Conservation (phyloP, 352 stramenopile species). For the Saprolegnia parasitica region DNA sequence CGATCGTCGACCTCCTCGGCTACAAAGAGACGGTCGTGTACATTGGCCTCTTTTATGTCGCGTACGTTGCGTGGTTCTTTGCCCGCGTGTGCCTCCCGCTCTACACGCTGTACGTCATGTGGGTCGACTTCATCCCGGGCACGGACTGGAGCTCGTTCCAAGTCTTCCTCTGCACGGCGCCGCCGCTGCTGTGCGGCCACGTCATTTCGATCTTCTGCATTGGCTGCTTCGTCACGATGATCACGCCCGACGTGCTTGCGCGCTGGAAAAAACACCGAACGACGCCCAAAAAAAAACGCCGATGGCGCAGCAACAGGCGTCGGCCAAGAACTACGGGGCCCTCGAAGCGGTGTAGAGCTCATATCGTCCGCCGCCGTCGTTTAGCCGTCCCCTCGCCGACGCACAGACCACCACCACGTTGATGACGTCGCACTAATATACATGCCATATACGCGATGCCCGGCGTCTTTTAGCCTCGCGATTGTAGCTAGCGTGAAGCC, state of each 20-base stretch:
- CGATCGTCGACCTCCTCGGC: slow-evolving; percentile 73
- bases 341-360: slow-evolving; percentile 9
- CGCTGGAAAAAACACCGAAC: not conserved
- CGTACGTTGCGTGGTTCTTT: slow-evolving; percentile 74
- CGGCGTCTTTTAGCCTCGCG: too few species aligned
- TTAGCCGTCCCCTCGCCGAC: too few species aligned
- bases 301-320: not conserved
- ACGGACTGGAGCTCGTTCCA: slow-evolving; percentile 27
- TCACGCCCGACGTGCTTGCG: slow-evolving; percentile 73
- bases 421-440: too few species aligned
- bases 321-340: slow-evolving; percentile 1
- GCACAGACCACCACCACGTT: too few species aligned
- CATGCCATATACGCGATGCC: too few species aligned
- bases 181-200: slow-evolving; percentile 65
- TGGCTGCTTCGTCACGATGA: slow-evolving; percentile 76
- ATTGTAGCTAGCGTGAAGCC: too few species aligned
- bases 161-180: slow-evolving; percentile 56
- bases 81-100: slow-evolving; percentile 67
- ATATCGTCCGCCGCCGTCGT: not conserved
- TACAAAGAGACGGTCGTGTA: slow-evolving; percentile 58
- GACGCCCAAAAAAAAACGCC: not conserved
- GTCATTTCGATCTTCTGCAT: slow-evolving; percentile 78
- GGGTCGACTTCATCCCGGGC: slow-evolving; percentile 59
- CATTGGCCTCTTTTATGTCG: slow-evolving; percentile 62
- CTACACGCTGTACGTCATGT: slow-evolving; percentile 78